Evolutionary conservation across 2,329 filamentous ascomycete genomes (phyloP).

Genomic region (Torrubiellomyces zombiae): DNA sequence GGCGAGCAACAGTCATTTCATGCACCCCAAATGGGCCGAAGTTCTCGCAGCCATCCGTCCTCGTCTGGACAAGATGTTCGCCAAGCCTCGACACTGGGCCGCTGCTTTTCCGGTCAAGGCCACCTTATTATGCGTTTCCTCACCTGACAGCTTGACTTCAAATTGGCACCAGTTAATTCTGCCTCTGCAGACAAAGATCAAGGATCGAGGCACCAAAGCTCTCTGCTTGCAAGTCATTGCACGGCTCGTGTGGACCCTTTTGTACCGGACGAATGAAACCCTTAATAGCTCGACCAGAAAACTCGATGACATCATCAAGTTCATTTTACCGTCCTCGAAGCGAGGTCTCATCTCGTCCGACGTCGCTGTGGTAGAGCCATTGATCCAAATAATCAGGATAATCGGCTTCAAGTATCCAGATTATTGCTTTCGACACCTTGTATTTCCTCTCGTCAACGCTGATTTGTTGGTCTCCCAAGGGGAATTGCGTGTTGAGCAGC

Average conservation of each 20-base stretch:
- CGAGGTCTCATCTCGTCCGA: conserved; percentile 72
- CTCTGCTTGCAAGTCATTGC: conserved; percentile 80
- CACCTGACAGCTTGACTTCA: conserved; percentile 62
- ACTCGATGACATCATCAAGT: conserved; percentile 74
- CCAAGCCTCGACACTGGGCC: conserved; percentile 84
- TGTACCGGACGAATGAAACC: conserved; percentile 68
- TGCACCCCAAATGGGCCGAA: conserved; percentile 70
- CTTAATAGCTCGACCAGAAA: conserved; percentile 54
- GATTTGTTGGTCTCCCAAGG: conserved; percentile 65
- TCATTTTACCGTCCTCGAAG: conserved; percentile 68
- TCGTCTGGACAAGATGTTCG: conserved; percentile 66
- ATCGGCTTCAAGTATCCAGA: conserved; percentile 90
- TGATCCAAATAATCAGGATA: conserved; percentile 87
- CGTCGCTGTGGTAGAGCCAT: conserved; percentile 64
- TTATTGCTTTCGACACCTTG: conserved; percentile 77
- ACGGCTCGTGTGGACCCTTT: conserved; percentile 82
- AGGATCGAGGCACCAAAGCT: conserved; percentile 63
- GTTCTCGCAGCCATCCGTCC: conserved; percentile 66
- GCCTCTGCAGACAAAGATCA: conserved; percentile 63
- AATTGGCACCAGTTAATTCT: conserved; percentile 78
- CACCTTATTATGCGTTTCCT: conserved; percentile 74
- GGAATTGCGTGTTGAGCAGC: conserved; percentile 73
- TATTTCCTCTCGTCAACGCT: conserved; percentile 90
- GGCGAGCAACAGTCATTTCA: conserved; percentile 58
- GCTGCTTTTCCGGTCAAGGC: conserved; percentile 78